A percentile compares a stretch with the other conserved stretches of the same genome.
Evolutionary conservation across 768 basidiomycete genomes (phyloP).

Genomic region (Lactifluus pinguis): DNA sequence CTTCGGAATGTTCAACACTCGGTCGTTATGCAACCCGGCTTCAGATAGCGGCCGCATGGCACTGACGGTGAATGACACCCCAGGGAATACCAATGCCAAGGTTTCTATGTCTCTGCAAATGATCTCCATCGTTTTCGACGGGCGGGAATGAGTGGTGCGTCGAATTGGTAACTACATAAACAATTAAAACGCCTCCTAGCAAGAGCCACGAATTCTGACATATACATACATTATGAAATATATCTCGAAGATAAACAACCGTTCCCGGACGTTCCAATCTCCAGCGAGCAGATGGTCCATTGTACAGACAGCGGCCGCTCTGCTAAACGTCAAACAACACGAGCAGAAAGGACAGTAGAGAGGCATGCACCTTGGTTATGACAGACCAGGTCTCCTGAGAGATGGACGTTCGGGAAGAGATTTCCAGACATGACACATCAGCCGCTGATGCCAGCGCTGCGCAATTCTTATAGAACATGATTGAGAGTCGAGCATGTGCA

Average conservation of each 20-base stretch:
- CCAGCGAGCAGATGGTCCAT: conserved; percentile 69
- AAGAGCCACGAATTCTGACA: conserved; percentile 21
- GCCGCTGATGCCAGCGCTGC: conserved; percentile 79
- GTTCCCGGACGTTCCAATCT: conserved; percentile 68
- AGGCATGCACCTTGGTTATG: conserved; percentile 58
- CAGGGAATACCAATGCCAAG: conserved; percentile 64
- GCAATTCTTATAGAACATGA: background rate
- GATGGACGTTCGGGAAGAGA: conserved; percentile 61
- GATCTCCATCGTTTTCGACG: conserved; percentile 51
- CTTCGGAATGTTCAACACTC: conserved; percentile 54
- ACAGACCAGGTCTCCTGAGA: conserved; percentile 65
- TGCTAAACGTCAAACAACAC: conserved; percentile 24
- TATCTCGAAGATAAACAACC: conserved; percentile 74
- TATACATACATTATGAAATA: conserved; percentile 82
- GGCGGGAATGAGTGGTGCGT: conserved; percentile 56
- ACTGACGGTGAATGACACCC: conserved; percentile 61
- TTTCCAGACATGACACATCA: conserved; percentile 71
- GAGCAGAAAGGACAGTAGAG: background rate
- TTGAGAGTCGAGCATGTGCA: background rate
- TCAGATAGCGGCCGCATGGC: conserved; percentile 36
- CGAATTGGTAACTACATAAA: conserved; percentile 65
- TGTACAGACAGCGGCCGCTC: conserved; percentile 60
- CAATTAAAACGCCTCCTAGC: background rate
- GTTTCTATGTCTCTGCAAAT: conserved; percentile 65
- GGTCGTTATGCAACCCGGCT: conserved; percentile 31